Percentiles rank a stretch among this genome's conserved stretches.
Evolutionary conservation across 495 filamentous ascomycete genomes (phyloP).

Genomic region (Hyaloscypha bicolor): DNA sequence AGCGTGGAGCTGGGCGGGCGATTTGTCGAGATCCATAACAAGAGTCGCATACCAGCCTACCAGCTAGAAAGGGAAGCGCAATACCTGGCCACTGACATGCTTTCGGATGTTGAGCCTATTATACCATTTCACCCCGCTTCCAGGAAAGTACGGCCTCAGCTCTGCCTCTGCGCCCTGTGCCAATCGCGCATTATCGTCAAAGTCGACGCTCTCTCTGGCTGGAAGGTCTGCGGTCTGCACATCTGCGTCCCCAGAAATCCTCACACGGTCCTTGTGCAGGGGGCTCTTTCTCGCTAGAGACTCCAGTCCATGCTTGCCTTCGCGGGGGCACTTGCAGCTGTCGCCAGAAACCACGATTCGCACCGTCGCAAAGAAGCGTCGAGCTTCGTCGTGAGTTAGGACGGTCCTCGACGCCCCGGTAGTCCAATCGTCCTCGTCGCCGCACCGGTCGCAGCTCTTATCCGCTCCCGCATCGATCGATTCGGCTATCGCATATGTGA

Average conservation of each 20-base stretch:
- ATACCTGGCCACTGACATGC: slow-evolving; percentile 11
- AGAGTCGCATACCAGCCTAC: slow-evolving; percentile 8
- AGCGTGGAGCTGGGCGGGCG: not conserved
- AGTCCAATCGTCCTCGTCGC: slow-evolving; percentile 4
- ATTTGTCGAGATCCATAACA: not conserved
- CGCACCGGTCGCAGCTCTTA: not conserved
- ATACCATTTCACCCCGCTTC: not conserved
- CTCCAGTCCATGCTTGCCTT: not conserved
- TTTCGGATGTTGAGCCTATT: slow-evolving; percentile 14
- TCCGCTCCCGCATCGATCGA: slow-evolving; percentile 3
- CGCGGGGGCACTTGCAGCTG: not conserved
- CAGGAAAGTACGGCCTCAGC: too few species aligned
- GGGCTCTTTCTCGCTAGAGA: not conserved
- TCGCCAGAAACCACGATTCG: not conserved
- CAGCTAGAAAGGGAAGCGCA: not conserved
- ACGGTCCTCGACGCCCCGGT: not conserved
- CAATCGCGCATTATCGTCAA: slow-evolving; percentile 6
- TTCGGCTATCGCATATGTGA: not conserved
- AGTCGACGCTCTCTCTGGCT: not conserved
- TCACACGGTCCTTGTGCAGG: not conserved
- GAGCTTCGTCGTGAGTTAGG: not conserved
- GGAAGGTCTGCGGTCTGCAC: not conserved
- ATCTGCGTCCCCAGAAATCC: not conserved
- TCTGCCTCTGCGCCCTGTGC: slow-evolving; percentile 2
- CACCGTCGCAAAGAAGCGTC: not conserved